Base-by-base conservation (phyloP, 2,329 filamentous ascomycete genomes). In the Aspergillus clavatus region DNA sequence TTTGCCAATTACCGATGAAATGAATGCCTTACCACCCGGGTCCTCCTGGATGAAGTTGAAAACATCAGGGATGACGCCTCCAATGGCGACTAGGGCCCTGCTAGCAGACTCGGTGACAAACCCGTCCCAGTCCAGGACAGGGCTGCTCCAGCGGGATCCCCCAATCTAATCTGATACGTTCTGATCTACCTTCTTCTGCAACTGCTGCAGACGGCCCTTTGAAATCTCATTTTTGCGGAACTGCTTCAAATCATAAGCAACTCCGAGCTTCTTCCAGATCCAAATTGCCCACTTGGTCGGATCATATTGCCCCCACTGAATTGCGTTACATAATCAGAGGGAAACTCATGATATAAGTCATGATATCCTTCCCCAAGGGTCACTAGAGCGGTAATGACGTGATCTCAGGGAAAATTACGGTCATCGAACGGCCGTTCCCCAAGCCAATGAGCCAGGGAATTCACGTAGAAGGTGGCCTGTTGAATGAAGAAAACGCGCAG, bases 311-410 rank as follows among this genome's bases (percentile, higher is more conserved):
- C 81, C 84, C 86, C 87, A 91, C 69, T 87, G 76, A 58, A 90
- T 89, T 45, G 86, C 87, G 66, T 91, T 91, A 65, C 87, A 79
- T 91, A 93, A 68, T 93, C 87, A 5, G 85, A 89, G 29, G 87
- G 87, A 70, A 91, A 93, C 70, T 91, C 87, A 76, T 93, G 87
- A 71, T 93, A 87, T 77, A 91, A 91, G 77, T 91, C 91, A 78
- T 93, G 87, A 73, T 91, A 91, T 23, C 87, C 87, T 71, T 89
- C 87, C 35, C 87, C 87, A 18, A 93, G 82, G 27, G 86, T 91
- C 53, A 89, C 80, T 21, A 91, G 72, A 33, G 87, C 87, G 26
- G 87, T 90, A 68, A 91, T 79, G 63, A 89, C 78, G 69, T 90
- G 86, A 59, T 93, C 86, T 62, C 87, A 82, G 49, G 87, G 87